These are phyloP conservation scores for Erythrobasidium hasegawianum DNA, from an alignment of 1,284 basidiomycete genomes.

Conservation along the genomic window DNA sequence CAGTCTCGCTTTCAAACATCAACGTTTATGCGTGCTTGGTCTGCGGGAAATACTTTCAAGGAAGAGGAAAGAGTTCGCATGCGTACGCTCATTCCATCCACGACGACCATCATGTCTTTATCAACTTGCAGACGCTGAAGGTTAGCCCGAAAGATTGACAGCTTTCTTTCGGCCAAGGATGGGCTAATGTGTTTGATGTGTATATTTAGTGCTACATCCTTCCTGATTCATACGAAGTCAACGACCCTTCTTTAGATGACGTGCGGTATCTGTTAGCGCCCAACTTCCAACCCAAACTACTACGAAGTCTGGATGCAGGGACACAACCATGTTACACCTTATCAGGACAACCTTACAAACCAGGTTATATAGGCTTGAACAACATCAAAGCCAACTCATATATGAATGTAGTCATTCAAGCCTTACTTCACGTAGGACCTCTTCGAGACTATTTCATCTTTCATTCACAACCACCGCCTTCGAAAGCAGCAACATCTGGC, in stretches of 20 bases:
- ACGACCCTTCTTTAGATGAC: slow-evolving; percentile 90
- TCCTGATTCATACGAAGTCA: slow-evolving; percentile 94
- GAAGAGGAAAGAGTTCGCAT: slow-evolving; percentile 86
- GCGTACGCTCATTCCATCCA: slow-evolving; percentile 97
- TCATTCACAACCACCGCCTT: slow-evolving; percentile 33
- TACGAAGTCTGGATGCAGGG: slow-evolving; percentile 57
- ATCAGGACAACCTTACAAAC: slow-evolving; percentile 71
- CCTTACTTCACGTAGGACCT: slow-evolving; percentile 83
- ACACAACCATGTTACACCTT: slow-evolving; percentile 64
- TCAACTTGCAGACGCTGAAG: slow-evolving; percentile 88
- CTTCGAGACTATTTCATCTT: slow-evolving; percentile 72
- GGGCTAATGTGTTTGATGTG: slow-evolving; percentile 2
- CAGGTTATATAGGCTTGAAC: slow-evolving; percentile 94
- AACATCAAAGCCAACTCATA: slow-evolving; percentile 97
- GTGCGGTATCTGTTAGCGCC: slow-evolving; percentile 87
- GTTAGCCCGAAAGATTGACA: slow-evolving; percentile 58
- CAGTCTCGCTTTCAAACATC: slow-evolving; percentile 90
- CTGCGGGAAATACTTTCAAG: slow-evolving; percentile 98
- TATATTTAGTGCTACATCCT: slow-evolving; percentile 79
- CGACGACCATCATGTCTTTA: slow-evolving; percentile 96
- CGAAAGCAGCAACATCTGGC: neutral
- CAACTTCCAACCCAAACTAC: slow-evolving; percentile 62
- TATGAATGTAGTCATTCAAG: slow-evolving; percentile 94
- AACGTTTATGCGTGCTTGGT: slow-evolving; percentile 97
- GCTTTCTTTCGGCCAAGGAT: neutral